Conservation (phyloP, 176 grass and related monocot species). For the Saccharum officinarum region DNA sequence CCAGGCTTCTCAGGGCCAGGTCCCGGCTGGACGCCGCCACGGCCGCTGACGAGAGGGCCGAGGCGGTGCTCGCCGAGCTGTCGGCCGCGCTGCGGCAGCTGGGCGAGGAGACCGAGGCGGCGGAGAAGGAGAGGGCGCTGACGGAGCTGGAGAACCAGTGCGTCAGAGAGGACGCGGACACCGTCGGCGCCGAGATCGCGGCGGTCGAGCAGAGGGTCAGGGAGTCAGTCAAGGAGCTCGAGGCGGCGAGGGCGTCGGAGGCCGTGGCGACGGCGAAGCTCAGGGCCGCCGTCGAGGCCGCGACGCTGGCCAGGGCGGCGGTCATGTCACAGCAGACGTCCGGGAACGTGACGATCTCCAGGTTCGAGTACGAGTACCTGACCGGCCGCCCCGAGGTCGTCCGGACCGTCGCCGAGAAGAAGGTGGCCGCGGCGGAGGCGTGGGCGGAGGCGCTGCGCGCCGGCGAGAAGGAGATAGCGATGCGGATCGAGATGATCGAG, state of each 20-base stretch:
- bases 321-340: neutral
- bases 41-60: too few relatives aligned
- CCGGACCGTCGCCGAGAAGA: slow-evolving; percentile 58
- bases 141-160: slow-evolving; percentile 31
- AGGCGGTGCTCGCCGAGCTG: too few relatives aligned
- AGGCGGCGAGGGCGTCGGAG: slow-evolving; percentile 53
- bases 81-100: too few relatives aligned
- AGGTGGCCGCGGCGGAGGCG: slow-evolving; percentile 55
- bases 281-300: slow-evolving; percentile 34
- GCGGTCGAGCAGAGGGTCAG: slow-evolving; percentile 34
- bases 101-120: too few relatives aligned
- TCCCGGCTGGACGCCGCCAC: too few relatives aligned
- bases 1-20: too few relatives aligned
- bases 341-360: slow-evolving; percentile 49
- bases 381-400: slow-evolving; percentile 27
- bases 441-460: slow-evolving; percentile 59
- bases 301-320: slow-evolving; percentile 12
- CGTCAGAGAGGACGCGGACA: slow-evolving; percentile 35
- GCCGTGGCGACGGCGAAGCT: slow-evolving; percentile 49
- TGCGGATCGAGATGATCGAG: slow-evolving; percentile 52
- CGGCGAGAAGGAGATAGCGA: slow-evolving; percentile 65
- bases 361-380: slow-evolving; percentile 84
- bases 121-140: neutral
- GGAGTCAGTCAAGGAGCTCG: slow-evolving; percentile 50
- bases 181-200: slow-evolving; percentile 23